Evolutionary conservation across 2,329 filamentous ascomycete genomes (phyloP), one percentile per base, ranked within the genome.

Genomic region (Lecanicillium sp.): DNA sequence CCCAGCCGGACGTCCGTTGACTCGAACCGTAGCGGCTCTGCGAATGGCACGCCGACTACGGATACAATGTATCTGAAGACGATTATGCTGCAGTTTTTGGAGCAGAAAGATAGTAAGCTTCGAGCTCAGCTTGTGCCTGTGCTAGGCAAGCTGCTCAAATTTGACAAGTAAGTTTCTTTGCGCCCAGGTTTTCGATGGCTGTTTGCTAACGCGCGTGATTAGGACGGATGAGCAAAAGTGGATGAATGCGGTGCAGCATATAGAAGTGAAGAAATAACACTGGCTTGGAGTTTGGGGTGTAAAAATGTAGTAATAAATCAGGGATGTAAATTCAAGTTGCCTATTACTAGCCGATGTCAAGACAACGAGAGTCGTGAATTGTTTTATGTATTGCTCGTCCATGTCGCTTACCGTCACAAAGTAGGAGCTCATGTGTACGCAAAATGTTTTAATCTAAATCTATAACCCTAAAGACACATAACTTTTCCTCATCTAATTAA

Each of bases 71-170:
- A 92, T 52, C 62, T 90, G 39, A 89, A 88, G 69, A 88, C 85
- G 8, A 83, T 90, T 39, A 59, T 92, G 49, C 60, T 92, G 47
- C 84, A 89, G 58, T 90, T 90, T 57, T 59, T 92, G 47, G 83
- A 89, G 65, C 80, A 85, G 48, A 85, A 79, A 63, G 85, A 90
- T 54, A 83, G 80, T 57, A 83, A 77, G 63, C 67, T 85, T 50
- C 75, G 86, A 51, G 71, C 78, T 45, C 83, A 87, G 65, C 68
- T 90, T 46, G 80, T 92, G 40, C 84, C 84, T 1, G 84, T 89
- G 25, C 58, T 92, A 51, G 81, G 80, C 20, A 81, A 84, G 70
- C 62, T 90, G 54, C 63, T 92, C 53, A 76, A 78, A 46, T 87
- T 90, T 62, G 81, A 87, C 62, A 78, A 78, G 79, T 84, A 64